Base-by-base conservation (phyloP, 176 grass and related monocot genomes). In the Oryza longistaminata region DNA sequence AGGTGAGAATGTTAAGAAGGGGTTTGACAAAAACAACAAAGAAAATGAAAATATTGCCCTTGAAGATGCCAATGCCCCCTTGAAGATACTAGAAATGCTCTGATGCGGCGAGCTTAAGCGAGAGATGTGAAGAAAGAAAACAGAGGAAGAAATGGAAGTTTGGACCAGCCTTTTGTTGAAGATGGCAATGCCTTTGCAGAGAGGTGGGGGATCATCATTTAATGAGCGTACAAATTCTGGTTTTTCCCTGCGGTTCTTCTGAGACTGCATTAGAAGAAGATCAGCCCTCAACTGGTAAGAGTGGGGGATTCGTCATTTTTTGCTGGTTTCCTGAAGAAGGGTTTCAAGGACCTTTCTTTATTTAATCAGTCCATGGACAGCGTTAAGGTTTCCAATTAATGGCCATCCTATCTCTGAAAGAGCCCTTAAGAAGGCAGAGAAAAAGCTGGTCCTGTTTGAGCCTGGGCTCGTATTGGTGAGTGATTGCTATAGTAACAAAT, bases 391-490 rank as follows among this genome's bases (percentile, higher is more conserved):
- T 98, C n/a, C 83, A 70, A 83, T 98, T 48, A 98, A 98, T 92
- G 91, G 93, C 11, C 88, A 93, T 65, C 91, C 91, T 78, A 96
- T 98, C 89, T 93, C 91, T 73, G 93, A 96, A 80, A 90, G 88
- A 70, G 89, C 83, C 68, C 87, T 95, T 89, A 95, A 90, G 78
- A 92, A 93, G 83, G 96, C 96, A 78, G 96, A 98, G 86, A 94
- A 76, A 89, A 95, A 77, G 91, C 96, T n/a, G 96, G 96, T 19
- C 89, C 86, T 16, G 76, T n/a, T 98, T 24, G 88, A 95, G 81
- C 93, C 93, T 49, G n/a, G 96, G 96, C 65, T 89, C 91, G 35
- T 98, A 98, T 79, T 98, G 96, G 96, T 98, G 89, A 94, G 85
- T 78, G 53, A 14, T 73, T 80, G 3, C 37, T 79, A 29, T 65